phyloP scores from a whole-genome alignment of 2,329 filamentous ascomycete species.

The Fusarium aywerte region DNA sequence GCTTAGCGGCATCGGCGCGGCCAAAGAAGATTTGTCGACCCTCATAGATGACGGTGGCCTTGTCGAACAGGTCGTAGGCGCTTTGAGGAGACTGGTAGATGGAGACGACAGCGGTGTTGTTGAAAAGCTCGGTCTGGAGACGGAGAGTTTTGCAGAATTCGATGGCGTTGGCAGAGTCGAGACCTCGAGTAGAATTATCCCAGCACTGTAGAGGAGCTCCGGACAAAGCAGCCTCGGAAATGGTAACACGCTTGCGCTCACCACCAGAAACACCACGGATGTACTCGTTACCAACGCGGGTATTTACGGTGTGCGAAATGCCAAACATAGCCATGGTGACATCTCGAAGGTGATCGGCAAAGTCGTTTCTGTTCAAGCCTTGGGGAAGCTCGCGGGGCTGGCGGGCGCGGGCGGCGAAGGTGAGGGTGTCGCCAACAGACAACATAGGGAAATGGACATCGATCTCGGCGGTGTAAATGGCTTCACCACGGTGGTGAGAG shows the following conservation, averaged over 20 bases:
- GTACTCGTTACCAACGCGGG: conserved; percentile 78
- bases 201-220: conserved; percentile 71
- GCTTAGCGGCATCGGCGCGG: conserved; percentile 65
- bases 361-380: conserved; percentile 64
- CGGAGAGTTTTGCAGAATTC: conserved; percentile 79
- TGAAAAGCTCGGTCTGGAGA: conserved; percentile 73
- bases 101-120: conserved; percentile 73
- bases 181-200: conserved; percentile 79
- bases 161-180: conserved; percentile 79
- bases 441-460: conserved; percentile 84
- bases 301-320: conserved; percentile 78
- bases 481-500: conserved; percentile 81
- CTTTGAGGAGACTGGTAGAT: conserved; percentile 77
- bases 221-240: conserved; percentile 69
- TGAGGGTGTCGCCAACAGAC: conserved; percentile 81
- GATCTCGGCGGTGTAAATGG: conserved; percentile 86
- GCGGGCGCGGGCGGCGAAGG: conserved; percentile 78
- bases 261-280: conserved; percentile 79
- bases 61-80: conserved; percentile 73
- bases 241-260: conserved; percentile 75
- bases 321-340: conserved; percentile 81
- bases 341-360: conserved; percentile 72
- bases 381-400: conserved; percentile 70
- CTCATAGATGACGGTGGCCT: conserved; percentile 68
- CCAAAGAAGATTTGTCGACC: conserved; percentile 73